Evolutionary conservation across 495 filamentous ascomycete species (phyloP), one percentile per base, ranked within the genome.

Genomic region (Penicillium robsamsonii): DNA sequence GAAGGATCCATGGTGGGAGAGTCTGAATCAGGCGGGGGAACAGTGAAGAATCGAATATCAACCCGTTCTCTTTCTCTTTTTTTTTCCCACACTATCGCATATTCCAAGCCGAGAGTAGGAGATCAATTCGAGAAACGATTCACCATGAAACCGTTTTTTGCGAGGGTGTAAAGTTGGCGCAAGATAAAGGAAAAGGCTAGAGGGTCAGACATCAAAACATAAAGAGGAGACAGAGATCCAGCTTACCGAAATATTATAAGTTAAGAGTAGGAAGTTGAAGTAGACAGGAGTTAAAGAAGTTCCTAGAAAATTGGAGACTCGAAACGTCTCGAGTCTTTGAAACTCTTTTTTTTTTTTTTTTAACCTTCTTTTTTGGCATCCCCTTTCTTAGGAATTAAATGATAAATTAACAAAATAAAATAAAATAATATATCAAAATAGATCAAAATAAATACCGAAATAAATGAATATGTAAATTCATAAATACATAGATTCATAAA

Each of bases 1-100:
- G 74, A 66, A 27, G 70, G 50, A 41, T 79, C 75, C 76, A 79
- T 79, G 55, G 29, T 42, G 56, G 27, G 45, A 68, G 54, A 40
- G 50, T 29, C 17, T 22, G 17, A 41, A 25, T 24, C 49, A 42
- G 38, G 35, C 9, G 46, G 17, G 29, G 10, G 20, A 15, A 13
- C 5, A 18, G 10, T 13, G 30, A 13, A 42, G 17, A 41, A 37
- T 27, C 12, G 15, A 51, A 71, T 72, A 43, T 20, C 53, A 41
- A 30, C 35, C 47, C 20, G 43, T n/a, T 50, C 50, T 46, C 17
- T 29, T 22, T 22, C 20, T 50, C 50, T 46, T 29, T 22, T 22
- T 24, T 25, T 45, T n/a, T 3, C 29, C 30, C 50, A 57, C 56
- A 47, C 61, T 71, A 71, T 69, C 46, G 66, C 69, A 71, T 70